A percentile compares a stretch with the other conserved stretches of the same genome.
phyloP scores from a whole-genome alignment of 169 alveolate genomes.

The Amoebophrya sp. region DNA sequence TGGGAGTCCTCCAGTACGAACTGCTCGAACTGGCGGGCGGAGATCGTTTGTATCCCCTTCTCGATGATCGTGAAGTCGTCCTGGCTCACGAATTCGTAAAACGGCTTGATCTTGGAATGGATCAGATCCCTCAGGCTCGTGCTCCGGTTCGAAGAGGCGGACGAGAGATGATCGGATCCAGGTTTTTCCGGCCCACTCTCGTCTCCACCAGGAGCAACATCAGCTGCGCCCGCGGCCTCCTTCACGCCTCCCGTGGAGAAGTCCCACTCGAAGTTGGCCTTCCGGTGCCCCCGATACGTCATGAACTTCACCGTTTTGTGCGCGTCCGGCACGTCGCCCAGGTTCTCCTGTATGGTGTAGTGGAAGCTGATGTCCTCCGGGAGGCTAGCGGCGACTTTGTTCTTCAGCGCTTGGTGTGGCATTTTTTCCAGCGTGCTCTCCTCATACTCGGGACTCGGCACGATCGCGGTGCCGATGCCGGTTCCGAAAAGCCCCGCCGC shows the following conservation, averaged over 20 bases:
- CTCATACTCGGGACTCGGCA: neutral
- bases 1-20: neutral
- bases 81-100: neutral
- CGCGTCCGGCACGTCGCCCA: neutral
- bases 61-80: neutral
- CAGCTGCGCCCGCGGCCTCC: too few relatives aligned
- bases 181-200: too few relatives aligned
- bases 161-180: too few relatives aligned
- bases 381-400: too few relatives aligned
- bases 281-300: neutral
- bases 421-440: too few relatives aligned
- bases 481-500: neutral
- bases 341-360: neutral
- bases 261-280: neutral
- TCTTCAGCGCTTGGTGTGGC: too few relatives aligned
- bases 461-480: neutral
- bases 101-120: neutral
- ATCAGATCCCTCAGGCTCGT: too few relatives aligned
- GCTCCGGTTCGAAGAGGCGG: too few relatives aligned
- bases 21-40: neutral
- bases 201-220: too few relatives aligned
- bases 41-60: neutral
- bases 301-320: neutral
- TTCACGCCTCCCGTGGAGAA: neutral
- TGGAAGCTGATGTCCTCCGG: neutral